A percentile compares a stretch with the other conserved stretches of the same genome.
phyloP scores from a whole-genome alignment of 306 rosid genomes.

The Cucumis melo region DNA sequence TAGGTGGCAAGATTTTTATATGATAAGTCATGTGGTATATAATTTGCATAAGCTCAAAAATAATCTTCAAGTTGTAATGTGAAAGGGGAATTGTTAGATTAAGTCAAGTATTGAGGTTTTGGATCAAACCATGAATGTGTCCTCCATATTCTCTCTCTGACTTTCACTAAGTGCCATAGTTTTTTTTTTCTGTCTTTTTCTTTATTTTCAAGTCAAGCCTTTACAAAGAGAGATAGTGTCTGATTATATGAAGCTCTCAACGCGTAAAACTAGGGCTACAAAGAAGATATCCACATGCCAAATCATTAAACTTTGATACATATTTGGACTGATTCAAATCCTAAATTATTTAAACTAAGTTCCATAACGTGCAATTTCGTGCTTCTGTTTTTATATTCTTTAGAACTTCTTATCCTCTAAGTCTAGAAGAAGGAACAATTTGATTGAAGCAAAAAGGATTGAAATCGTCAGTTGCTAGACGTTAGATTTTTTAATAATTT shows the following conservation, averaged over 20 bases:
- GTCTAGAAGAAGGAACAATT: background rate
- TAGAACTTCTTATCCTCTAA: background rate
- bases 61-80: background rate
- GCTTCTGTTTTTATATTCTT: background rate
- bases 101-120: background rate
- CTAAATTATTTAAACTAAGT: background rate
- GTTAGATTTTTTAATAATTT: background rate
- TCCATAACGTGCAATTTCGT: background rate
- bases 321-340: background rate
- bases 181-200: background rate
- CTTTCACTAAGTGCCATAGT: background rate
- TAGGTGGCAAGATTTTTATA: no score
- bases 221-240: background rate
- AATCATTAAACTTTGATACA: background rate
- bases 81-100: background rate
- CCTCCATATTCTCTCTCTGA: background rate
- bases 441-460: background rate
- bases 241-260: no score
- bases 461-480: background rate
- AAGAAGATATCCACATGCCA: background rate
- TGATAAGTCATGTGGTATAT: no score
- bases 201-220: background rate
- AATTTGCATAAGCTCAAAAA: background rate
- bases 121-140: background rate
- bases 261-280: background rate